These are phyloP conservation scores for Kalaharituber pfeilii DNA, from an alignment of 2,329 filamentous ascomycete species.

Conservation along the genomic window DNA sequence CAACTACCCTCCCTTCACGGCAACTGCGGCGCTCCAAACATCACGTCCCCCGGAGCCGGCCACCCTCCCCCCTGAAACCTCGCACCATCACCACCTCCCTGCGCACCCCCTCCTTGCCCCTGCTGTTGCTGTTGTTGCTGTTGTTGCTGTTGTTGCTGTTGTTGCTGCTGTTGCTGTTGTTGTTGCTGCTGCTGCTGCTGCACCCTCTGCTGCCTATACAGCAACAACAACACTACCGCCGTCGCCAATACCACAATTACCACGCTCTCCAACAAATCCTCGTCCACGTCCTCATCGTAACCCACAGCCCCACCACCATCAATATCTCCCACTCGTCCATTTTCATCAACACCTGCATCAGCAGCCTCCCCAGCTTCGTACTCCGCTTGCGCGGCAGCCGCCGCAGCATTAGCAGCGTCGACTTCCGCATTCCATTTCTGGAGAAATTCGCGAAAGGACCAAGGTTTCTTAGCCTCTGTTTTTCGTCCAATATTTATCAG, in stretches of 20 bases:
- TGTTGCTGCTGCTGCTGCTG: too few species aligned
- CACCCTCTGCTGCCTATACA: slow-evolving; percentile 51
- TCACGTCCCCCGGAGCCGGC: not conserved
- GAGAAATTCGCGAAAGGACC: slow-evolving; percentile 19
- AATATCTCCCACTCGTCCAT: not conserved
- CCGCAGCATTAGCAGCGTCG: slow-evolving; percentile 16
- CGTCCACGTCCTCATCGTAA: slow-evolving; percentile 47
- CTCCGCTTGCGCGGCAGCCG: slow-evolving; percentile 12
- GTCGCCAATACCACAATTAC: slow-evolving; percentile 64
- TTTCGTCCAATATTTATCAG: not conserved
- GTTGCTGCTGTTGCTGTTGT: too few species aligned
- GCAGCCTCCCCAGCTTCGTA: not conserved
- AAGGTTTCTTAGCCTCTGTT: slow-evolving; percentile 13
- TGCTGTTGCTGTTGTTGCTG: slow-evolving; percentile 18
- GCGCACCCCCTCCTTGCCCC: slow-evolving; percentile 8
- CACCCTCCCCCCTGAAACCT: too few species aligned
- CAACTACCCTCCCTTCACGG: not conserved
- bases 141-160: slow-evolving; percentile 20
- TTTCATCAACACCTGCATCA: not conserved
- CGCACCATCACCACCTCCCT: too few species aligned
- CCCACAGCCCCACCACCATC: slow-evolving; percentile 30
- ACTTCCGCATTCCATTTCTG: slow-evolving; percentile 22
- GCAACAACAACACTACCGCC: slow-evolving; percentile 59
- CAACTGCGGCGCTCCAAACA: not conserved
- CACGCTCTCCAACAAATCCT: slow-evolving; percentile 66